Conservation (phyloP, 306 rosid genomes). For the Styphnolobium japonicum region DNA sequence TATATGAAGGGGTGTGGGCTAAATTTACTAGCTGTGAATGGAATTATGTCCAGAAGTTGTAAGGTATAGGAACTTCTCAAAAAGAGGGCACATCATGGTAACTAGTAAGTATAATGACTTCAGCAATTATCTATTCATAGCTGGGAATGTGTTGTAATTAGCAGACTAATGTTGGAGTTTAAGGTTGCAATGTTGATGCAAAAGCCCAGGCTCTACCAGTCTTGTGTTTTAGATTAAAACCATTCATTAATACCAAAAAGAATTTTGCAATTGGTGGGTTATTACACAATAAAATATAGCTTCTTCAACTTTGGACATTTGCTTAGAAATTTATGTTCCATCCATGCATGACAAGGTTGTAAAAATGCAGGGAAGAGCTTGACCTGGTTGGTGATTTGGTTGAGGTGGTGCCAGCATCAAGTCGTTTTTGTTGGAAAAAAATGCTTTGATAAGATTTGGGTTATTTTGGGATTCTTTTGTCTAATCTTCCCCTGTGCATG, state of each 20-base stretch:
- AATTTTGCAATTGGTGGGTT: neutral
- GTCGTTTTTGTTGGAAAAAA: neutral
- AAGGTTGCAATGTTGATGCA: neutral
- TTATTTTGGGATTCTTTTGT: neutral
- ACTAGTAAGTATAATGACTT: neutral
- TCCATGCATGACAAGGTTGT: neutral
- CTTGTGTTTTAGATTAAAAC: neutral
- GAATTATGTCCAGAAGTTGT: neutral
- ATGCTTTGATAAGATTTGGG: neutral
- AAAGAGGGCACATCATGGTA: neutral
- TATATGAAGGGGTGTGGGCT: too few relatives aligned
- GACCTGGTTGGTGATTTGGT: neutral
- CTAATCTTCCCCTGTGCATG: neutral
- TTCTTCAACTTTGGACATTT: neutral
- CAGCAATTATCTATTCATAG: conserved; percentile 8
- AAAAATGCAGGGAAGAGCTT: neutral
- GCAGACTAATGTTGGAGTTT: neutral
- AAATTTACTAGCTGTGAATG: conserved; percentile 2
- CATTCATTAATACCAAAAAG: neutral
- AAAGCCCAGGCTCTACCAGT: neutral
- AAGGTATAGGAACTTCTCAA: neutral
- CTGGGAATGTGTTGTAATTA: neutral
- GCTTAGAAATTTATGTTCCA: neutral
- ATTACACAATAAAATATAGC: neutral
- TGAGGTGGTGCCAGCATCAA: neutral